Conservation (phyloP, 177 flowering plant genomes). For the Telopea speciosissima region DNA sequence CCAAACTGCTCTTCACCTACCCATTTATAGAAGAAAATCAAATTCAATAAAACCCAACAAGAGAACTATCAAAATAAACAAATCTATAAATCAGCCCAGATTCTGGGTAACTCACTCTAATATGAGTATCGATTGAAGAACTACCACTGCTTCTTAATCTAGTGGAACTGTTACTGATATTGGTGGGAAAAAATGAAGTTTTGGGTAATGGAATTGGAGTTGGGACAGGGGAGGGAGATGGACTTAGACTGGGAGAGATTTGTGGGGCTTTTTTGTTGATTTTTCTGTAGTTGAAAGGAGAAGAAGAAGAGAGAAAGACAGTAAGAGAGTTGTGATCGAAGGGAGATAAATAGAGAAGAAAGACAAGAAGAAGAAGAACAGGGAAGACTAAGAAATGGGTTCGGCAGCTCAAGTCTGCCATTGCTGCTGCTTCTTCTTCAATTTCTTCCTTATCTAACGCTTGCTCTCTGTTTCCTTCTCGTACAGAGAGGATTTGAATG, state of each 20-base stretch:
- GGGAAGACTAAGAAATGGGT: conserved; percentile 10
- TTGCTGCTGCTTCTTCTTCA: background rate
- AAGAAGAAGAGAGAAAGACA: background rate
- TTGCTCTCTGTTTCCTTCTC: background rate
- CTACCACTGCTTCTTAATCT: background rate
- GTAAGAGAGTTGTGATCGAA: background rate
- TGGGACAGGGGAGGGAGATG: background rate
- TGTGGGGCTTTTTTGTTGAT: background rate
- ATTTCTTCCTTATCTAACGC: background rate
- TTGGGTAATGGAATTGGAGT: background rate
- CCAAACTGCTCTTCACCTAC: conserved; percentile 21
- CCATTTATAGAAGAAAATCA: background rate
- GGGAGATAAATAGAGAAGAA: conserved; percentile 15
- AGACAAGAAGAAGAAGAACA: conserved; percentile 16
- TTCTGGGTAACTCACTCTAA: background rate
- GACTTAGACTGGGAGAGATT: background rate
- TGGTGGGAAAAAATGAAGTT: background rate
- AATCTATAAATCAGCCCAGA: background rate
- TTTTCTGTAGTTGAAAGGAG: background rate
- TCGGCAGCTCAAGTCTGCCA: conserved; percentile 11
- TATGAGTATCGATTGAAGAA: background rate
- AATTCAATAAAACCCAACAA: background rate
- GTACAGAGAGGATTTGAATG: background rate
- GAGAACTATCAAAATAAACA: background rate
- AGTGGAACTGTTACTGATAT: background rate